phyloP scores from a whole-genome alignment of 192 early-diverging fungal genomes.

The Neocallimastix lanati region DNA sequence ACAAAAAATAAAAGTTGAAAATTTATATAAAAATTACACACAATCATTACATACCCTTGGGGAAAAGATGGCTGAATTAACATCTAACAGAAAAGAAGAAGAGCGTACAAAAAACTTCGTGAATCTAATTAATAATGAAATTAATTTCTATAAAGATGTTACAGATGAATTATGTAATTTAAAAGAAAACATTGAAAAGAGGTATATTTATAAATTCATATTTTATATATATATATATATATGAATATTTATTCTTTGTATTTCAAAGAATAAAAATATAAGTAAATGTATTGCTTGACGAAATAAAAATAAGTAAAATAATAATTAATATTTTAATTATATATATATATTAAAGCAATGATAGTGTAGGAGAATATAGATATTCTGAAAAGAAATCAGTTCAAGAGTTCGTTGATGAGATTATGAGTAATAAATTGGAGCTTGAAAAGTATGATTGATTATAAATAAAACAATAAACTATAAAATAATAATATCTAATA shows the following conservation, averaged over 20 bases:
- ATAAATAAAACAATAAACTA: no score
- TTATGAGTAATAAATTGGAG: not conserved
- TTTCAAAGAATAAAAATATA: no score
- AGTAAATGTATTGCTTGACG: no score
- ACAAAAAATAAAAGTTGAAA: not conserved
- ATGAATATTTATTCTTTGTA: no score
- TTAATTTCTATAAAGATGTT: not conserved
- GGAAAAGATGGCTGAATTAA: not conserved
- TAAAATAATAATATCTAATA: no score
- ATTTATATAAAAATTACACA: not conserved
- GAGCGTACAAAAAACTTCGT: not conserved
- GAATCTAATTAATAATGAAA: not conserved
- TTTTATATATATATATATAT: no score
- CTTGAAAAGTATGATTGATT: not conserved
- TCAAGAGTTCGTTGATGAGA: not conserved
- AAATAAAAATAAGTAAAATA: no score
- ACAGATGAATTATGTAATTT: not conserved
- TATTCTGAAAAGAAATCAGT: not conserved
- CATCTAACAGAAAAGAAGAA: not conserved
- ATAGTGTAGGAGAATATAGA: not conserved
- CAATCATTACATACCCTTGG: not conserved
- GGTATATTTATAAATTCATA: no score
- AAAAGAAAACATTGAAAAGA: not conserved
- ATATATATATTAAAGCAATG: no score
- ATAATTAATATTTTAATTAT: no score